Conservation (phyloP, 768 basidiomycete species). For the Flagelloscypha sp. region DNA sequence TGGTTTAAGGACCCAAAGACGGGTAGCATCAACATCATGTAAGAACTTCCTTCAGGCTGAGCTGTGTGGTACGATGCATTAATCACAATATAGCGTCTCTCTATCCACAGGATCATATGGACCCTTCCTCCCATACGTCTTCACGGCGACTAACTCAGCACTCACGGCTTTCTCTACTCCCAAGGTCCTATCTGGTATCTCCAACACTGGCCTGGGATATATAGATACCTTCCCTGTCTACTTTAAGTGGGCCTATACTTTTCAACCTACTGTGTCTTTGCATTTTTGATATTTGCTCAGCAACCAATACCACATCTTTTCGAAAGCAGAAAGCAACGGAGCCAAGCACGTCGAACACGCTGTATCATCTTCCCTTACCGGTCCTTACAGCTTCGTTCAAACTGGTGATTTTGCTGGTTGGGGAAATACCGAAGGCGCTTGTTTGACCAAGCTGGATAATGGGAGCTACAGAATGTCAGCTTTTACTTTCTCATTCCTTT, state of each 20-base stretch:
- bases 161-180: slow-evolving; percentile 23
- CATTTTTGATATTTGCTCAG: slow-evolving; percentile 8
- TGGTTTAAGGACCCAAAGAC: slow-evolving; percentile 29
- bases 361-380: slow-evolving; percentile 23
- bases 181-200: slow-evolving; percentile 26
- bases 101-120: slow-evolving; percentile 29
- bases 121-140: slow-evolving; percentile 26
- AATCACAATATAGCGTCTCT: too few species aligned
- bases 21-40: slow-evolving; percentile 24
- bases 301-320: slow-evolving; percentile 26
- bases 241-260: slow-evolving; percentile 19
- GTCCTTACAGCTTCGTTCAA: slow-evolving; percentile 26
- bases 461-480: slow-evolving; percentile 25
- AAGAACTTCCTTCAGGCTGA: too few species aligned
- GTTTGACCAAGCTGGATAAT: slow-evolving; percentile 22
- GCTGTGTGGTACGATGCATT: too few species aligned
- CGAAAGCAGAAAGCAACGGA: slow-evolving; percentile 25
- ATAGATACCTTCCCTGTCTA: slow-evolving; percentile 28
- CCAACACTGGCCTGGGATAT: slow-evolving; percentile 25
- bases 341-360: slow-evolving; percentile 25
- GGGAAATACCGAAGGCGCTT: slow-evolving; percentile 26
- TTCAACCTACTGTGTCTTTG: background rate
- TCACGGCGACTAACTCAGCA: slow-evolving; percentile 23
- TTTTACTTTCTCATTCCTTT: background rate
- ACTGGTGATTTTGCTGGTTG: slow-evolving; percentile 27